A percentile compares a stretch with the other conserved stretches of the same genome.
phyloP scores from a whole-genome alignment of 441 rosid genomes.

The Pelargonium myrrhifolium region DNA sequence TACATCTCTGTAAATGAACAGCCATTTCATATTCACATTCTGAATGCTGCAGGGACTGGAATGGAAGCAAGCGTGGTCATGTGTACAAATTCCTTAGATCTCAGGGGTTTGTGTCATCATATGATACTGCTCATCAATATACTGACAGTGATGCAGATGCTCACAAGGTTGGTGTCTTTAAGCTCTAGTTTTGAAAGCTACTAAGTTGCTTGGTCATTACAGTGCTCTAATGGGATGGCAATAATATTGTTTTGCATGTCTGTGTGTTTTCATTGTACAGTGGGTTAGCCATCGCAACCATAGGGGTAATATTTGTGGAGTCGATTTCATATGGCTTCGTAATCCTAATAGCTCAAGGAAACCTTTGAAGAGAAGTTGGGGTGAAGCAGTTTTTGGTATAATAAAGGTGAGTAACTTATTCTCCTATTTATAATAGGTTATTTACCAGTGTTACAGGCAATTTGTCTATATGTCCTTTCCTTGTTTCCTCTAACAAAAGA shows the following conservation, averaged over 20 bases:
- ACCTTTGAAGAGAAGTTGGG: constrained; percentile 68
- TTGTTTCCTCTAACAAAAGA: not conserved
- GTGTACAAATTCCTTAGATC: constrained; percentile 83
- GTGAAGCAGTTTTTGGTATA: constrained; percentile 73
- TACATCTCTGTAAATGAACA: not conserved
- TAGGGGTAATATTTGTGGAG: constrained; percentile 90
- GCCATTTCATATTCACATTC: not conserved
- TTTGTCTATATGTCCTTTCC: not conserved
- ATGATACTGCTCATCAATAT: constrained; percentile 80
- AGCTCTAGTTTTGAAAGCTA: not conserved
- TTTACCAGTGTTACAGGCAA: not conserved
- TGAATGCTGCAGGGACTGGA: constrained; percentile 59
- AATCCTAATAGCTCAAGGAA: constrained; percentile 59
- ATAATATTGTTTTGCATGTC: not conserved
- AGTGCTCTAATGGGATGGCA: not conserved
- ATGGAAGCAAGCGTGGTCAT: constrained; percentile 83
- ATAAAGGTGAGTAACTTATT: constrained; percentile 47
- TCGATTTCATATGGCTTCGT: constrained; percentile 90
- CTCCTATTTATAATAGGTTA: not conserved
- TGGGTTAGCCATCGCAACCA: constrained; percentile 96
- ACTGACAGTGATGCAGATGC: constrained; percentile 66
- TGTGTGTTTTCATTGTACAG: constrained; percentile 26
- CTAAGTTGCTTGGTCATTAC: not conserved
- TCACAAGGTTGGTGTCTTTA: constrained; percentile 46
- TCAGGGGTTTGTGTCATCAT: constrained; percentile 77